Evolutionary conservation across 1,284 basidiomycete genomes (phyloP), one percentile per base, ranked within the genome.

Genomic region (Moesziomyces aphidis): DNA sequence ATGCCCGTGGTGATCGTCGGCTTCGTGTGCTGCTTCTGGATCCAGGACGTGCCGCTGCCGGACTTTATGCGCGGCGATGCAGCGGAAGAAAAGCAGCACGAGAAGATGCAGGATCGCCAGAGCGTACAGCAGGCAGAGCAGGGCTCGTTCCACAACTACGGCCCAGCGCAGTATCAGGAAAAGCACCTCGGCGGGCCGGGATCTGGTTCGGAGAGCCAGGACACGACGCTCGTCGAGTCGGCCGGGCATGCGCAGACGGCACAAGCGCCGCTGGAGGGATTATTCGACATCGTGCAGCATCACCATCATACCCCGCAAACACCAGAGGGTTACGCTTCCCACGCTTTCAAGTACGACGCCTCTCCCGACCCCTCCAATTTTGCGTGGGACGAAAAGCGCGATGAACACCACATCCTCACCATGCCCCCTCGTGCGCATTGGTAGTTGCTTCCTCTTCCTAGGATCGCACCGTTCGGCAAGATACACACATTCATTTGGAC

Each of bases 41-140:
- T 79, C 51, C 53, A 77, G 28, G 76, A 79, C 24, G 26, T 79
- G 21, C 76, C 77, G 1, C 55, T 79, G 28, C 76, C 73, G 11
- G 73, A 73, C 54, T 77, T 73, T 15, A 73, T 73, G 24, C 50
- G 65, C 0, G 59, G 65, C 1, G 9, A 61, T 22, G 19, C 43
- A 49, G 21, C 22, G 24, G 39, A 54, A 8, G 45, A 42, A 17
- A 21, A 50, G 4, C 34, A 43, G 0, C 22, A 50, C 17, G 36
- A 47, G 23, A 54, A 51, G 43, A 34, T 23, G 6, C 10, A 50
- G 5, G 54, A 34, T 26, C 44, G 21, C 1, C 34, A 52, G 23
- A 23, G 46, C 23, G 54, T 44, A 8, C 19, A 47, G 24, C 39
- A 44, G 13, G 42, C 26, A 8, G 55, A 50, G 6, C 65, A 50